Evolutionary conservation across 805 yeast genomes (phyloP), one percentile per base, ranked within the genome.

Genomic region (Candida maesae): DNA sequence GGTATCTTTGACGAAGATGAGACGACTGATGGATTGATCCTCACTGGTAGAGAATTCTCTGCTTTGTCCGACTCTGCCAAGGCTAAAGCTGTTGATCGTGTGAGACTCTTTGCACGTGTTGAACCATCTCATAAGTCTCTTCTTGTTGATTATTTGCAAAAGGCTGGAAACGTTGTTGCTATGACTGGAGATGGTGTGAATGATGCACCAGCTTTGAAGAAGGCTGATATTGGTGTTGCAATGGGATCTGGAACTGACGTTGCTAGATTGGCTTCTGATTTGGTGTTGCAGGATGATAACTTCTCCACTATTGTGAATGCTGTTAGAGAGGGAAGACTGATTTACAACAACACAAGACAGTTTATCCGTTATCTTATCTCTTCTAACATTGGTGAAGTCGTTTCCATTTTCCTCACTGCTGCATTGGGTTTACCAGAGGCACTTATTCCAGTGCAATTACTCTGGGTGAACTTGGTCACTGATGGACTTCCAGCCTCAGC

Each of bases 181-280:
- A 84, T 85, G 91, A 84, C 95, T n/a, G 95, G 95, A 42, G 95
- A 84, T 61, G 95, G 95, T 57, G 91, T 85, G 17, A 84, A 84
- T 60, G 95, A 84, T 65, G 93, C 95, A 0, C 95, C 95, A 5
- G 90, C 95, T 6, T 69, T 84, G 51, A 84, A 82, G 59, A 72
- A 84, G 43, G 82, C 83, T 5, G 81, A 78, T 55, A 78, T 78
- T 41, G 83, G 83, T 41, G 70, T 78, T 50, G 75, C 81, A 11
- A 77, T 78, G 81, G 81, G 82, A 2, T 70, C 76, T 36, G 82
- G 81, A 12, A 74, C 81, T 1, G 81, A 76, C 56, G 80, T 76
- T 17, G 82, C 82, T 4, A 72, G 76, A 49, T 69, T 74, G 39
- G 81, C 81, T 2, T 70, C 78, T 14, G 81, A 76, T 57, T 70